Evolutionary conservation across 2,329 filamentous ascomycete genomes (phyloP), one percentile per base, ranked within the genome.

Genomic region (Arthroderma uncinatum): DNA sequence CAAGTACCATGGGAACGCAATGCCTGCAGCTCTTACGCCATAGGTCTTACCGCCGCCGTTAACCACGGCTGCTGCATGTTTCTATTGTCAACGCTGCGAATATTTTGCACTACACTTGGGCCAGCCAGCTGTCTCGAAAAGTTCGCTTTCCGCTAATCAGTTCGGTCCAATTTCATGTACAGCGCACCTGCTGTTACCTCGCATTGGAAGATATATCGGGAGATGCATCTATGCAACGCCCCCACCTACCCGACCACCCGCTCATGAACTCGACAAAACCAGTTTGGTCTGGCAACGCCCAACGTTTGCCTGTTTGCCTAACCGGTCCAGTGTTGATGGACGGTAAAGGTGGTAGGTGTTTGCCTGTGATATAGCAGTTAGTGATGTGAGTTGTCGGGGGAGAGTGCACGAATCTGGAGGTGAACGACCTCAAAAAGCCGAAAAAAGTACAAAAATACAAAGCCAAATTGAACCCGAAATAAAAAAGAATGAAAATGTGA

Each of bases 61-160:
- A n/a, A 30, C 8, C 39, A 33, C 37, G 39, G 53, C 37, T 55
- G 53, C 37, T 7, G 7, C 23, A 7, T 44, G 53, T 42, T 55
- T 55, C 36, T 55, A 44, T 55, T 55, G 36, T 37, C 28, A 55
- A 36, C 36, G 53, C 39, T 44, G 39, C 23, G 53, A 34, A 55
- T 44, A 21, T 25, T 50, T 34, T 50, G 47, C 47, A 34, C 23
- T 50, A 50, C 16, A 33, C 47, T 33, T 50, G 28, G 28, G 12
- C 47, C 23, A 30, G 28, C 28, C 8, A 33, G 28, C 23, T 44
- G 53, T 10, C 23, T 16, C 12, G 25, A 55, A 25, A 30, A 33
- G 37, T 44, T 34, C 25, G 53, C 53, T 42, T 55, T 39, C 37
- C 23, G 25, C 37, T 25, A 25, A 37, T 14, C 33, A 12, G 14